Percentiles rank a stretch among this genome's conserved stretches.
phyloP scores from a whole-genome alignment of 352 stramenopile genomes.

The Pythium brassicae region DNA sequence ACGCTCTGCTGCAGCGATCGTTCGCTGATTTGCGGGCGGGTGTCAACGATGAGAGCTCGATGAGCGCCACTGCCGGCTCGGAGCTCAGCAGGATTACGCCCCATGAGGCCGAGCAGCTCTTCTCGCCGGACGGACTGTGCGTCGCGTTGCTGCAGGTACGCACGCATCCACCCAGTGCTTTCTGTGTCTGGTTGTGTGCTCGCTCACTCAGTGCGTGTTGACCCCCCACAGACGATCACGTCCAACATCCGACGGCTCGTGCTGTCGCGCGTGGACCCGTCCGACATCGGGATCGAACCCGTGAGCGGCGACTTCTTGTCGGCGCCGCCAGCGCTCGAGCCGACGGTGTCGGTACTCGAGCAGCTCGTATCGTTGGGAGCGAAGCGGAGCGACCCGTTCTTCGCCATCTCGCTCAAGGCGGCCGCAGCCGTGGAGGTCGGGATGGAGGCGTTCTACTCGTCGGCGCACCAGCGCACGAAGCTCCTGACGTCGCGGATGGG shows the following conservation, averaged over 20 bases:
- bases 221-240: slow-evolving; percentile 49
- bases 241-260: slow-evolving; percentile 81
- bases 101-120: slow-evolving; percentile 15
- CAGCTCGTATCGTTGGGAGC: slow-evolving; percentile 76
- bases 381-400: slow-evolving; percentile 78
- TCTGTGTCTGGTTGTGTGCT: neutral
- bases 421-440: slow-evolving; percentile 80
- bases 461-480: slow-evolving; percentile 75
- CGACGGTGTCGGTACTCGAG: slow-evolving; percentile 61
- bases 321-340: slow-evolving; percentile 56
- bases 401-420: slow-evolving; percentile 77
- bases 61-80: neutral
- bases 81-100: slow-evolving; percentile 1
- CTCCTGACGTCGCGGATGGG: slow-evolving; percentile 81
- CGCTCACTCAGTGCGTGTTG: neutral
- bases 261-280: slow-evolving; percentile 68
- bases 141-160: slow-evolving; percentile 60
- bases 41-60: slow-evolving; percentile 1
- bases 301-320: slow-evolving; percentile 45
- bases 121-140: slow-evolving; percentile 62
- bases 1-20: slow-evolving; percentile 14
- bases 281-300: slow-evolving; percentile 63
- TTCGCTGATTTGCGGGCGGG: slow-evolving; percentile 11
- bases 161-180: neutral
- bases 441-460: slow-evolving; percentile 85